These are phyloP conservation scores for Xylaria scruposa DNA, from an alignment of 495 filamentous ascomycete genomes.

Conservation along the genomic window DNA sequence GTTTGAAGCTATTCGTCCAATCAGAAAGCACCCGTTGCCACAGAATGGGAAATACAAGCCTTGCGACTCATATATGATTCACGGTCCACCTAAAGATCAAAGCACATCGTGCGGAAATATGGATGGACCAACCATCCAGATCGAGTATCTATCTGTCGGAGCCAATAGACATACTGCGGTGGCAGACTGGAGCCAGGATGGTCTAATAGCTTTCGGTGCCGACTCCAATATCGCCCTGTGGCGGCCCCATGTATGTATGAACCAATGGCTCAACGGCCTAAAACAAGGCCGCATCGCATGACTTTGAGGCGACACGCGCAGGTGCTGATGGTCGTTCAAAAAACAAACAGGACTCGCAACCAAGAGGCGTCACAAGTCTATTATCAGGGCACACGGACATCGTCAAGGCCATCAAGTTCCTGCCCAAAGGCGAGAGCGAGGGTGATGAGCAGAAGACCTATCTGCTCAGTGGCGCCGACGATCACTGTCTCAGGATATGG, in stretches of 20 bases:
- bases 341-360: conserved; percentile 52
- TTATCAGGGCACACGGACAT: conserved; percentile 82
- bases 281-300: background rate
- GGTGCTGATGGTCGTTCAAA: background rate
- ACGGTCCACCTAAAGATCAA: background rate
- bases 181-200: conserved; percentile 84
- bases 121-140: conserved; percentile 23
- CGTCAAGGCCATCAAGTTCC: conserved; percentile 85
- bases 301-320: background rate
- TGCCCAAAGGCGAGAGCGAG: conserved; percentile 58
- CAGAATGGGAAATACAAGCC: conserved; percentile 11
- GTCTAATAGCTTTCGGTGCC: conserved; percentile 86
- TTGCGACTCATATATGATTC: conserved; percentile 10
- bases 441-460: conserved; percentile 45
- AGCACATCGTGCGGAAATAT: conserved; percentile 37
- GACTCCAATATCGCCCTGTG: conserved; percentile 89
- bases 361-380: conserved; percentile 67
- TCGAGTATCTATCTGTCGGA: conserved; percentile 79
- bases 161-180: conserved; percentile 89
- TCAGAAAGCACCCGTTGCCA: conserved; percentile 1
- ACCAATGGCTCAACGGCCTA: background rate
- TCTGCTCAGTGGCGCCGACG: conserved; percentile 81
- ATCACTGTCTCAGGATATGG: conserved; percentile 83
- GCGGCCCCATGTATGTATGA: conserved; percentile 73
- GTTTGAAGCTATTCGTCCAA: conserved; percentile 19